Percentiles rank a stretch among this genome's conserved stretches.
These are phyloP conservation scores for Mucor saturninus DNA, from an alignment of 371 early-diverging fungal genomes.

Conservation along the genomic window DNA sequence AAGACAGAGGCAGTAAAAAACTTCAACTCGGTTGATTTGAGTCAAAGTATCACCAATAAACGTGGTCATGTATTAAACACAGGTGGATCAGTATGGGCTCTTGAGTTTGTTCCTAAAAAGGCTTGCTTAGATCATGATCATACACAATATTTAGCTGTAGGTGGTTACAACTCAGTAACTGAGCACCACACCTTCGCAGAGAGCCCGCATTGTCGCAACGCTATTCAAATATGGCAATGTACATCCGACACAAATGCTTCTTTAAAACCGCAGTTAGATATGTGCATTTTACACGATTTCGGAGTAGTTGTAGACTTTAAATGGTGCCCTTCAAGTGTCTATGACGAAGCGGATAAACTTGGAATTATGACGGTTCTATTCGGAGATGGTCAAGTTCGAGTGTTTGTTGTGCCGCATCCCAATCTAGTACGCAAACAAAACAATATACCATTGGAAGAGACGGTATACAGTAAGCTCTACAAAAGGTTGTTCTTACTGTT, in stretches of 20 bases:
- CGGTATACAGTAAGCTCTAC: slow-evolving; percentile 35
- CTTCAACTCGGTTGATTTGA: slow-evolving; percentile 20
- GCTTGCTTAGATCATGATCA: slow-evolving; percentile 23
- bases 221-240: slow-evolving; percentile 64
- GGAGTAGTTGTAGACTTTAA: slow-evolving; percentile 59
- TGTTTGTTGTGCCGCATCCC: slow-evolving; percentile 66
- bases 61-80: slow-evolving; percentile 50
- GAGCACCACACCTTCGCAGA: slow-evolving; percentile 48
- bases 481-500: not conserved
- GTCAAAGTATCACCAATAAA: slow-evolving; percentile 25
- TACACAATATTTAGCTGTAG: slow-evolving; percentile 66
- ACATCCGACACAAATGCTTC: slow-evolving; percentile 1
- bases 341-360: slow-evolving; percentile 47
- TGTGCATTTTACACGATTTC: slow-evolving; percentile 63
- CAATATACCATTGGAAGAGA: not conserved
- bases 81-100: slow-evolving; percentile 70
- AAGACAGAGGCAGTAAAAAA: slow-evolving; percentile 9
- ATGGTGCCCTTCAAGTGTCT: slow-evolving; percentile 63
- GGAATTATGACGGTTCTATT: slow-evolving; percentile 63
- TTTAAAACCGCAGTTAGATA: slow-evolving; percentile 42
- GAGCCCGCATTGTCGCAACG: slow-evolving; percentile 22
- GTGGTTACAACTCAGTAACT: slow-evolving; percentile 54
- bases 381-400: slow-evolving; percentile 59
- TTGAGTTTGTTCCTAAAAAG: slow-evolving; percentile 64
- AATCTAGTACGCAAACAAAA: slow-evolving; percentile 23